A percentile compares a stretch with the other conserved stretches of the same genome.
Conservation (phyloP, 257 asterid genomes). For the Forsythia viridissima region DNA sequence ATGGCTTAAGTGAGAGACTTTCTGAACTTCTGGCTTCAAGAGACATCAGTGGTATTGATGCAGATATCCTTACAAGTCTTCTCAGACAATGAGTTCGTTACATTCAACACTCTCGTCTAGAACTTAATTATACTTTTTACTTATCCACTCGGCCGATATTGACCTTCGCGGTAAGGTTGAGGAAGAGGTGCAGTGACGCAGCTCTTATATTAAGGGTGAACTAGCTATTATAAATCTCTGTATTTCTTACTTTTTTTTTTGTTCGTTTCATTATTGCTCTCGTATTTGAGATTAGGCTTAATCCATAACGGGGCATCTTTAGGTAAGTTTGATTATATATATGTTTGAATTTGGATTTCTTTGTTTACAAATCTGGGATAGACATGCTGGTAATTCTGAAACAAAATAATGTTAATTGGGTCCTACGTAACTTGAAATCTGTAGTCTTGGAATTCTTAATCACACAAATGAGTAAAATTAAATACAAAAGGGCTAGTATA, state of each 20-base stretch:
- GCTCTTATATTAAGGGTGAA: neutral
- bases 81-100: slow-evolving; percentile 29
- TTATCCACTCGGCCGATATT: neutral
- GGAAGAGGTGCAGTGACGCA: neutral
- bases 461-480: neutral
- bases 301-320: neutral
- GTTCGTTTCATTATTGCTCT: neutral
- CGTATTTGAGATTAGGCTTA: neutral
- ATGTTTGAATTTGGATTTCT: neutral
- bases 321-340: neutral
- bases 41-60: slow-evolving; percentile 39
- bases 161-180: neutral
- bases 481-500: slow-evolving; percentile 9
- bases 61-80: slow-evolving; percentile 41
- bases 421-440: neutral
- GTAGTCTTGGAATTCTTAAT: slow-evolving; percentile 14
- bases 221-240: neutral
- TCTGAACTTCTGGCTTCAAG: slow-evolving; percentile 52
- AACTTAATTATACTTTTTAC: neutral
- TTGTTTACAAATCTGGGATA: slow-evolving; percentile 11
- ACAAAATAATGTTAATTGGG: slow-evolving; percentile 18
- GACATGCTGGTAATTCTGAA: slow-evolving; percentile 11
- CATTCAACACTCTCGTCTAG: too few relatives aligned
- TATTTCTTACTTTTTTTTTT: neutral
- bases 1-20: slow-evolving; percentile 55